Evolutionary conservation across 371 early-diverging fungal genomes (phyloP).

Genomic region (Saksenaea vasiformis): DNA sequence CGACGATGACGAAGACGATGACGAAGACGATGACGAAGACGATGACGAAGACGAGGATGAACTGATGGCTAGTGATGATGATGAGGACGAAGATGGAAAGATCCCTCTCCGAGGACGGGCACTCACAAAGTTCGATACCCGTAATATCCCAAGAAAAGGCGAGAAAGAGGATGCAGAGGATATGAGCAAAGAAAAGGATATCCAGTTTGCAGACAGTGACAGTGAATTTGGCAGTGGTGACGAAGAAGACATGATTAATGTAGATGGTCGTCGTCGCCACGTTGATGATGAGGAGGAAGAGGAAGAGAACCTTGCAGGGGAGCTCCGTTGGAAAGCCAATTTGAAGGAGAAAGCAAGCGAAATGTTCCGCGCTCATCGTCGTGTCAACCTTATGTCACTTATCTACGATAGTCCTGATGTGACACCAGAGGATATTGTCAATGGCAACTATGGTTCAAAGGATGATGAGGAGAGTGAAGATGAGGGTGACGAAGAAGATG

Average conservation of each 20-base stretch:
- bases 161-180: slow-evolving; percentile 43
- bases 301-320: slow-evolving; percentile 49
- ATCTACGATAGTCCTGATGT: slow-evolving; percentile 72
- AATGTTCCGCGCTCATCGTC: slow-evolving; percentile 58
- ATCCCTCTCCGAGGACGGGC: slow-evolving; percentile 48
- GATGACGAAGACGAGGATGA: slow-evolving; percentile 29
- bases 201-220: slow-evolving; percentile 75
- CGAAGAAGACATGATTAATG: slow-evolving; percentile 47
- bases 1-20: slow-evolving; percentile 41
- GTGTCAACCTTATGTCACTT: slow-evolving; percentile 83
- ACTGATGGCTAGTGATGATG: slow-evolving; percentile 25
- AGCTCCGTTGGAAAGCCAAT: slow-evolving; percentile 76
- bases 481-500: slow-evolving; percentile 52
- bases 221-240: slow-evolving; percentile 62
- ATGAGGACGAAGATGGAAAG: slow-evolving; percentile 37
- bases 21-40: slow-evolving; percentile 47
- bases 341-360: slow-evolving; percentile 69
- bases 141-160: slow-evolving; percentile 51
- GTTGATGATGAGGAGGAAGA: slow-evolving; percentile 48
- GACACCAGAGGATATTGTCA: slow-evolving; percentile 57
- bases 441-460: slow-evolving; percentile 41
- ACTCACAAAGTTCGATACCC: slow-evolving; percentile 49
- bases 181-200: slow-evolving; percentile 50
- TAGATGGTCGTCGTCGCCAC: slow-evolving; percentile 39
- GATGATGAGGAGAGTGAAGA: slow-evolving; percentile 39